Evolutionary conservation across 1,284 basidiomycete genomes (phyloP).

Genomic region (Ganoderma sinense): DNA sequence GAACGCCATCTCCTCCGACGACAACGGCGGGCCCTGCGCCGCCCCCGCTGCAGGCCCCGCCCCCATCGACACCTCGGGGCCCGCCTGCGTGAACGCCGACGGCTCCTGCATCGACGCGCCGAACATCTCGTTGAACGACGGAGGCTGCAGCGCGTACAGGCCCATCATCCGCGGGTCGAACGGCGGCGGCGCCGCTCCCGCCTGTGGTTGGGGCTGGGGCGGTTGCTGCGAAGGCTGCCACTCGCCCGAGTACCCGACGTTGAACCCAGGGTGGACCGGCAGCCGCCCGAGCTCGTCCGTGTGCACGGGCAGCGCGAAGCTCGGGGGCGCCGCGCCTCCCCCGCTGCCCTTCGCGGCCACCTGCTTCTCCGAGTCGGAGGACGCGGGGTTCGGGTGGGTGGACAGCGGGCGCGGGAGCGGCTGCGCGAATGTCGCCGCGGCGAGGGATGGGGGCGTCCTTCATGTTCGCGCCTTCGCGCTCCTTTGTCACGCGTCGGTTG

Average conservation of each 20-base stretch:
- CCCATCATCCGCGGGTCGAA: conserved; percentile 28
- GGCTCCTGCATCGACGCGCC: conserved; percentile 11
- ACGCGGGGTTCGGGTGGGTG: conserved; percentile 33
- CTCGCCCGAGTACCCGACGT: conserved; percentile 22
- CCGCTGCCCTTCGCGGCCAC: not conserved
- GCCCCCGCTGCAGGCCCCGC: not conserved
- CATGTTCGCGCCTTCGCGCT: conserved; percentile 19
- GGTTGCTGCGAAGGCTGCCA: conserved; percentile 4
- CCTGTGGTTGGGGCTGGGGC: not conserved
- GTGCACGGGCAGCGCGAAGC: conserved; percentile 56
- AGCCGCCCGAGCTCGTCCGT: conserved; percentile 65
- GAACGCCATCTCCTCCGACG: conserved; percentile 36
- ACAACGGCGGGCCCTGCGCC: conserved; percentile 12
- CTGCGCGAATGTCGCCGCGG: conserved; percentile 25
- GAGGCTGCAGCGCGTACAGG: conserved; percentile 21
- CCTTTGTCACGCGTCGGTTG: conserved; percentile 40
- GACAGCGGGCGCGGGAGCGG: conserved; percentile 17
- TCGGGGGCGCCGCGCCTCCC: conserved; percentile 8
- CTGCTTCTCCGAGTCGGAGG: conserved; percentile 45
- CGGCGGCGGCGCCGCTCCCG: conserved; percentile 8
- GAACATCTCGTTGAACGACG: conserved; percentile 24
- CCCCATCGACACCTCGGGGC: conserved; percentile 14
- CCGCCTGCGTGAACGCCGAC: conserved; percentile 15
- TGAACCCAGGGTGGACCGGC: conserved; percentile 51
- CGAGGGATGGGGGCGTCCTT: conserved; percentile 25